Base-by-base conservation (phyloP, 148 eudicot species). In the Cornus suecica region DNA sequence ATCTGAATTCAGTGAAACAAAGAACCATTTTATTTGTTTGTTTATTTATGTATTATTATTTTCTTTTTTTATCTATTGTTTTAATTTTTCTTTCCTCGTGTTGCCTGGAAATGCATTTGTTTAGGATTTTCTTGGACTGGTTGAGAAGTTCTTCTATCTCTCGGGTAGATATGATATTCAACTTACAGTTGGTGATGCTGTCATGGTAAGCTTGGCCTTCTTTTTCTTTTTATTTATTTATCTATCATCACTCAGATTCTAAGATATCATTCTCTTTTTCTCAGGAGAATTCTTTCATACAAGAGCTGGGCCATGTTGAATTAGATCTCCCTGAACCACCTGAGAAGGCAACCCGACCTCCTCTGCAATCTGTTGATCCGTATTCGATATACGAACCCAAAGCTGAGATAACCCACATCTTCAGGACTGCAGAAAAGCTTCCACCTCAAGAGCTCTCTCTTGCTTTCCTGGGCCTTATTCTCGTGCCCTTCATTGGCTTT, bases 121-220 rank as follows among this genome's bases (percentile, higher is more conserved):
- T 85, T 83, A 95, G 99, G 94, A 91, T 87, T 95, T 95, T 79
- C 94, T 95, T 79, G 97, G 97, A 62, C 88, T 95, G 67, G 97
- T 95, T 72, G 99, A 92, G 83, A 92, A 89, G 78, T 87, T 95
- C 41, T 92, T 76, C 85, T 92, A 92, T 73, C 89, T 92, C 73
- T 95, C 97, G n/a, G 99, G 97, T 69, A 87, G 76, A 85, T 94
- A 94, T 76, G 87, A 87, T 69, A 80, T 92, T 84, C 88, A 90
- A 81, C 87, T 94, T 41, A 81, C 92, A 58, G 88, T 94, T 80
- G 98, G 98, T 70, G 98, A 94, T 82, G 86, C 91, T 73, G 91
- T 81, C 83, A 92, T 94, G 98, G 98, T 91, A 87, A 83, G 27
- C 76, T 32, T n/a, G 48, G 64, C 67, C 27, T 52, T n/a, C 31